These are phyloP conservation scores for Lycium ferocissimum DNA, from an alignment of 257 asterid species.

Conservation along the genomic window DNA sequence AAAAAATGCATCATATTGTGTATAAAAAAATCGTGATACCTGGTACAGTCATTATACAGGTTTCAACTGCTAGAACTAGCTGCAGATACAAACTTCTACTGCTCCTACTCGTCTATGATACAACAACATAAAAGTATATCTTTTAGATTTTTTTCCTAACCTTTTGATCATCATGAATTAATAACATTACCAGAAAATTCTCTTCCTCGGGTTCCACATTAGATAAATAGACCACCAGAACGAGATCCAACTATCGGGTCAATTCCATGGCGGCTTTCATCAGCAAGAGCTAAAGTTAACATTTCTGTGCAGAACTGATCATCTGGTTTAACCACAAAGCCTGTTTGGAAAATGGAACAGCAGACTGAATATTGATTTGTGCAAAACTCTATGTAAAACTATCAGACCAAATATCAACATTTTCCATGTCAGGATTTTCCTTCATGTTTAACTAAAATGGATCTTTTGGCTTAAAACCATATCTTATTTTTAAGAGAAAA, in stretches of 20 bases:
- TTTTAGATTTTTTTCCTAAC: background rate
- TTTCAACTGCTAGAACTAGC: constrained; percentile 1
- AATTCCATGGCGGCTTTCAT: constrained; percentile 60
- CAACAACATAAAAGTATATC: background rate
- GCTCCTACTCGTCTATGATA: constrained; percentile 14
- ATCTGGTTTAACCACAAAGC: constrained; percentile 85
- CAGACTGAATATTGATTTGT: background rate
- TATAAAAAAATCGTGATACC: background rate
- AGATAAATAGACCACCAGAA: constrained; percentile 33
- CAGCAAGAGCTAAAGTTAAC: constrained; percentile 84
- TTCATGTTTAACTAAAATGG: background rate
- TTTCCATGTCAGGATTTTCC: background rate
- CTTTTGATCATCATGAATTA: background rate
- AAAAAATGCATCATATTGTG: background rate
- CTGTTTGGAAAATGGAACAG: constrained; percentile 45
- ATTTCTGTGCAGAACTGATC: constrained; percentile 90
- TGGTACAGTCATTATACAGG: background rate
- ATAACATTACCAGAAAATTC: constrained; percentile 17
- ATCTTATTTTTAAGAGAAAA: background rate
- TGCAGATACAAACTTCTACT: constrained; percentile 18
- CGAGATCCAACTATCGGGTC: constrained; percentile 33
- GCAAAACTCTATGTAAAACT: background rate
- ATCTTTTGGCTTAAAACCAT: background rate
- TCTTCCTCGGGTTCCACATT: background rate
- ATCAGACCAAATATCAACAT: background rate